These are phyloP conservation scores for Brasenia schreberi DNA, from an alignment of 164 flowering plant genomes.

Conservation along the genomic window DNA sequence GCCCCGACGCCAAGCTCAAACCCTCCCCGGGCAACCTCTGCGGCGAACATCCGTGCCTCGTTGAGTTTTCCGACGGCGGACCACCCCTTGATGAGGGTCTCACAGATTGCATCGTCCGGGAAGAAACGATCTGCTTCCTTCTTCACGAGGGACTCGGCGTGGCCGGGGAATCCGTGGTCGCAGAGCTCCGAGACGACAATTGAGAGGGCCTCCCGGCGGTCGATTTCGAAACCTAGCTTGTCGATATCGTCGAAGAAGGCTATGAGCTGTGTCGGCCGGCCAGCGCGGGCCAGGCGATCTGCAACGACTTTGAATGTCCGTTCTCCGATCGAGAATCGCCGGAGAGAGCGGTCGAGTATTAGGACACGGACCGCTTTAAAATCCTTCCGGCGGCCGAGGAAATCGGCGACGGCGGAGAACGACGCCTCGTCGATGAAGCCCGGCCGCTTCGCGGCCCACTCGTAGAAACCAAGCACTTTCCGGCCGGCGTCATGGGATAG, in stretches of 20 bases:
- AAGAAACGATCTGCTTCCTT: conserved; percentile 60
- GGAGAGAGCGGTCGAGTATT: conserved; percentile 16
- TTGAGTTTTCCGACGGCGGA: conserved; percentile 80
- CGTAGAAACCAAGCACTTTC: conserved; percentile 37
- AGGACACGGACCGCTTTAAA: conserved; percentile 60
- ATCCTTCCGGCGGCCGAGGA: conserved; percentile 78
- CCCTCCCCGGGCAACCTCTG: conserved; percentile 86
- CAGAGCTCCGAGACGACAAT: conserved; percentile 53
- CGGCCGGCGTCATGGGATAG: conserved; percentile 67
- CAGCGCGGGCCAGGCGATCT: conserved; percentile 65
- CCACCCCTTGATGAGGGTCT: conserved; percentile 77
- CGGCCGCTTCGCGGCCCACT: conserved; percentile 42
- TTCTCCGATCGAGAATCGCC: conserved; percentile 16
- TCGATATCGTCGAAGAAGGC: conserved; percentile 70
- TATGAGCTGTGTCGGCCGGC: conserved; percentile 48
- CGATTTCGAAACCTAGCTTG: conserved; percentile 48
- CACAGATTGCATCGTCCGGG: conserved; percentile 66
- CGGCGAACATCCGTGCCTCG: conserved; percentile 62
- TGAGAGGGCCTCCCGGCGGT: conserved; percentile 26
- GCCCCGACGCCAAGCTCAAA: conserved; percentile 60
- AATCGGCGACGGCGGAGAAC: conserved; percentile 42
- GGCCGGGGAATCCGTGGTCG: conserved; percentile 49
- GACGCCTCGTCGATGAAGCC: conserved; percentile 43
- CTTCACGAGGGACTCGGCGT: conserved; percentile 88
- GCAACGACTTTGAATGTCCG: conserved; percentile 27